Evolutionary conservation across 106 monocot species (phyloP).

Genomic region (Vanilla planifolia): DNA sequence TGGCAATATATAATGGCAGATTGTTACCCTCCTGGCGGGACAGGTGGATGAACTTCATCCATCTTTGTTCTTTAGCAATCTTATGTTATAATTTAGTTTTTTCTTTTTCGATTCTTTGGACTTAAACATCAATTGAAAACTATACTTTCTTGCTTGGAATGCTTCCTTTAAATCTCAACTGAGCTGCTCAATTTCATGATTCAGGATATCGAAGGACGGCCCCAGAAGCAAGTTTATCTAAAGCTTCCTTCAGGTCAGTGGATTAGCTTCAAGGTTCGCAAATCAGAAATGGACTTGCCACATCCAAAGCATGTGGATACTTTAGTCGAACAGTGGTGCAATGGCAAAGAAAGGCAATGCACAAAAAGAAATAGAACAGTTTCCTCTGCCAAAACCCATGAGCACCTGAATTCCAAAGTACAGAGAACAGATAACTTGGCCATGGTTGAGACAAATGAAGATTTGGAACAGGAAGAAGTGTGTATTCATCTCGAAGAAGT

Average conservation of each 20-base stretch:
- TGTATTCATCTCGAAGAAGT: slow-evolving; percentile 23
- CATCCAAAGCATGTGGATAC: neutral
- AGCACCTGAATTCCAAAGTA: neutral
- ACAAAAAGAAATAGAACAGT: slow-evolving; percentile 9
- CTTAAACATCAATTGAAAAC: no score
- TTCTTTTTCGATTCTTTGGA: no score
- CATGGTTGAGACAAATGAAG: no score
- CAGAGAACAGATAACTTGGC: neutral
- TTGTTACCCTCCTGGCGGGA: no score
- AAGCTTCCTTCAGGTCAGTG: slow-evolving; percentile 12
- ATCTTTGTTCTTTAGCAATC: no score
- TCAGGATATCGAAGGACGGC: slow-evolving; percentile 31
- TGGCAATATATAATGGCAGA: no score
- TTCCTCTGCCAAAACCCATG: neutral
- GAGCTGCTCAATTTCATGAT: neutral
- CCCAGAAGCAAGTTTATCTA: slow-evolving; percentile 24
- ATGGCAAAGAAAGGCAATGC: slow-evolving; percentile 4
- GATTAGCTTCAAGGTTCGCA: slow-evolving; percentile 20
- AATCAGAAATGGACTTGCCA: slow-evolving; percentile 12
- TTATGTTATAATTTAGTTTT: no score
- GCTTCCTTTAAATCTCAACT: neutral
- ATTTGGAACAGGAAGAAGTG: neutral
- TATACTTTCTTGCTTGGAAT: no score
- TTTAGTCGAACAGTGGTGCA: slow-evolving; percentile 4
- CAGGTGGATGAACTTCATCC: no score